Base-by-base conservation (phyloP, 164 flowering plant species). In the Taxillus chinensis region DNA sequence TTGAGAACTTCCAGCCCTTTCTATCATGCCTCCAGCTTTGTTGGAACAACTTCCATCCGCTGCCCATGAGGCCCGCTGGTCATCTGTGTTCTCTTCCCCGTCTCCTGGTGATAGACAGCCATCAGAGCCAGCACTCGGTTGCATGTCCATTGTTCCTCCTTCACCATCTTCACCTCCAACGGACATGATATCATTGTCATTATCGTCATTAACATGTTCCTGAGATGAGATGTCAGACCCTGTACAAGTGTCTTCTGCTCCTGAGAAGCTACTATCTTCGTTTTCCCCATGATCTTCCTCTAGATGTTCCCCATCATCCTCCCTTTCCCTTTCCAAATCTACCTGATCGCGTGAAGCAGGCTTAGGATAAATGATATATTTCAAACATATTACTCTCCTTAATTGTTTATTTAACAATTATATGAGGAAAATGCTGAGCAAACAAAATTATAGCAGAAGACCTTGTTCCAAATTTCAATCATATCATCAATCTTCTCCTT, bases 381-480 rank as follows among this genome's bases (percentile, higher is more conserved):
- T 43, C 46, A 43, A 43, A 43, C 7, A 43, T 43, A 6, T 43
- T 43, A 5, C 45, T 43, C 46, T 9, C 46, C 10, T 43, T 6
- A 43, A 27, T 27, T 27, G 27, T 27, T 27, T 2, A 27, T 27
- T 27, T 27, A 27, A 27, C 27, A 27, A n/a, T n/a, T n/a, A n/a
- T n/a, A 48, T 43, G 51, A 48, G 12, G 51, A 3, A 12, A 12
- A 48, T 8, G 51, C 9, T 4, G 14, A 12, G 51, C 9, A 48
- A 48, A 43, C 7, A 43, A 43, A 43, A 43, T 43, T 8, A 11
- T 8, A 52, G 27, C 55, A 14, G 7, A 52, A 52, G 3, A 90
- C 98, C 87, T 90, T 93, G 65, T 93, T 93, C 99, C 95, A 93
- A 65, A 89, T 97, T 75, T 93, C 99, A 63, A 93, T 78, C 99